Conservation (phyloP, 2,329 filamentous ascomycete genomes). For the Pseudogymnoascus sp. region DNA sequence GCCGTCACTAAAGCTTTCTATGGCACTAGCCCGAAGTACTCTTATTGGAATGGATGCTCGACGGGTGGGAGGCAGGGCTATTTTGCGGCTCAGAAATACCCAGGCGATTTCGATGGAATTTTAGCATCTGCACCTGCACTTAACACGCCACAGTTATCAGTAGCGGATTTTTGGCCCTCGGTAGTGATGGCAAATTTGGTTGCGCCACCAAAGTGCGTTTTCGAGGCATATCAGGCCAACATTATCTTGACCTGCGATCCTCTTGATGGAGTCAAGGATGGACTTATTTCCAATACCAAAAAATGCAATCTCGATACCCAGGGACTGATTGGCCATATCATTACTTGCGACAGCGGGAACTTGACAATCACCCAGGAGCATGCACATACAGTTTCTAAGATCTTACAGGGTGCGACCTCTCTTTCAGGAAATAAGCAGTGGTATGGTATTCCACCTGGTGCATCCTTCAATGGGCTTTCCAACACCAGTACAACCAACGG, state of each 20-base stretch:
- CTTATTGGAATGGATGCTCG: slow-evolving; percentile 11
- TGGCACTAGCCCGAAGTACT: background rate
- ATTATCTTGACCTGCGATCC: background rate
- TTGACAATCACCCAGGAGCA: background rate
- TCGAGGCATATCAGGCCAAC: background rate
- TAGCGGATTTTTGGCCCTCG: background rate
- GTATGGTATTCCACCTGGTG: background rate
- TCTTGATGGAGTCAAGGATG: background rate
- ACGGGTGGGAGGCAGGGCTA: slow-evolving; percentile 11
- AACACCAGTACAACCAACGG: slow-evolving; percentile 2
- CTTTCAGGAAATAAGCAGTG: background rate
- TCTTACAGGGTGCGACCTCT: background rate
- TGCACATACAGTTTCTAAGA: background rate
- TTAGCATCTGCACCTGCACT: background rate
- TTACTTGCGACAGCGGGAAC: background rate
- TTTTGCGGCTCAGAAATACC: background rate
- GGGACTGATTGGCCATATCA: background rate
- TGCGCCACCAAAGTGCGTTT: background rate
- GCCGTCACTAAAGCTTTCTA: too few relatives aligned
- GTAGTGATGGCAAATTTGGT: background rate
- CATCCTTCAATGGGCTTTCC: background rate
- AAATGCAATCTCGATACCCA: background rate
- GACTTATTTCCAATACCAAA: background rate
- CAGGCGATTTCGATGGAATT: slow-evolving; percentile 1
- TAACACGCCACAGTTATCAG: background rate